A percentile compares a stretch with the other conserved stretches of the same genome.
These are phyloP conservation scores for Aspergillus saccharolyticus DNA, from an alignment of 495 filamentous ascomycete species.

Conservation along the genomic window DNA sequence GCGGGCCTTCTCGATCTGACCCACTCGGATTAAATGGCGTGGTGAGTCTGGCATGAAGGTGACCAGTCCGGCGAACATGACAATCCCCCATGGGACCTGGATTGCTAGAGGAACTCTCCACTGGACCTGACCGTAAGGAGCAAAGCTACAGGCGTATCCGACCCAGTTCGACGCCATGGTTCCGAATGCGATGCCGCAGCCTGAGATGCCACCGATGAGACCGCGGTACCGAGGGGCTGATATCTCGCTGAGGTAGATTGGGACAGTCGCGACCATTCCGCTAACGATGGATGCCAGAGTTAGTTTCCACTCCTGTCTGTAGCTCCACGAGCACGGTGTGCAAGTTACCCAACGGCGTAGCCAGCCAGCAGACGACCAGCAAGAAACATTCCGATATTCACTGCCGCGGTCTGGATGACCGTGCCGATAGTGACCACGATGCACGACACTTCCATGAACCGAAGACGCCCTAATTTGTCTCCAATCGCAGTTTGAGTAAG, in stretches of 20 bases:
- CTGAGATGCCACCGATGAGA: constrained; percentile 54
- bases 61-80: constrained; percentile 50
- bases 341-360: constrained; percentile 47
- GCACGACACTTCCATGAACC: constrained; percentile 56
- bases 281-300: constrained; percentile 18
- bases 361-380: constrained; percentile 53
- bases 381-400: constrained; percentile 58
- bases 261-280: constrained; percentile 52
- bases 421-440: constrained; percentile 54
- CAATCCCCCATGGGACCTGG: constrained; percentile 55
- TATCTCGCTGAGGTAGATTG: constrained; percentile 56
- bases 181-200: constrained; percentile 54
- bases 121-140: constrained; percentile 48
- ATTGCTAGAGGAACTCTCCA: constrained; percentile 55
- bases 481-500: constrained; percentile 49
- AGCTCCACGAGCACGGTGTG: neutral
- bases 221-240: constrained; percentile 49
- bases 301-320: neutral
- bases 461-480: constrained; percentile 52
- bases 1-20: constrained; percentile 46
- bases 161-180: constrained; percentile 57
- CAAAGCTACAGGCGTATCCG: constrained; percentile 52
- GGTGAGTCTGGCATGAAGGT: constrained; percentile 59
- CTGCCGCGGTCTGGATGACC: constrained; percentile 50
- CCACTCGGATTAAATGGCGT: constrained; percentile 50